A percentile compares a stretch with the other conserved stretches of the same genome.
Conservation (phyloP, 768 basidiomycete genomes). For the Xerocomellus amylosporus region DNA sequence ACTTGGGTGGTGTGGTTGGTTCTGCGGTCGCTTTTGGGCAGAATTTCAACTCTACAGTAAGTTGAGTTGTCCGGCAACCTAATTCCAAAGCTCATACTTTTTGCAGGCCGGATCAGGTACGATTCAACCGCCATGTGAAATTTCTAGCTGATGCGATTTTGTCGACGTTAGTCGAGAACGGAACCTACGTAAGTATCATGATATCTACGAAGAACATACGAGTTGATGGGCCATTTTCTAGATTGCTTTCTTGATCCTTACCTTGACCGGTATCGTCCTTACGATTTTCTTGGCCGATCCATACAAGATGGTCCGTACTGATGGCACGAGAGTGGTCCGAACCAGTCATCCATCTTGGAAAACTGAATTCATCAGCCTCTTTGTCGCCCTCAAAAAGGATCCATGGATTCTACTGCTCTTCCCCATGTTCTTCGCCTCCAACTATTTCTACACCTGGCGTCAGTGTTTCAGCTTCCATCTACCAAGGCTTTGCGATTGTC, state of each 20-base stretch:
- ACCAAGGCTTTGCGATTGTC: not conserved
- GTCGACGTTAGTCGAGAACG: slow-evolving; percentile 53
- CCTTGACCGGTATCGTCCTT: slow-evolving; percentile 60
- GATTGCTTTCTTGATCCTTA: slow-evolving; percentile 75
- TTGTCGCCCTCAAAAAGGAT: slow-evolving; percentile 63
- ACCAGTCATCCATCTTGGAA: slow-evolving; percentile 73
- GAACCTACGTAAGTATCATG: slow-evolving; percentile 71
- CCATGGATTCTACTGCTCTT: slow-evolving; percentile 73
- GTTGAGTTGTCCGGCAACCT: slow-evolving; percentile 11
- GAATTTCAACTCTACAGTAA: slow-evolving; percentile 61
- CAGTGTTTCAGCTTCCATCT: slow-evolving; percentile 23
- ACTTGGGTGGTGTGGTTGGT: slow-evolving; percentile 76
- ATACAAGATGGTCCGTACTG: slow-evolving; percentile 67
- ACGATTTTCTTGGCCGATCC: slow-evolving; percentile 71
- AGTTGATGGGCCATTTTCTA: slow-evolving; percentile 27
- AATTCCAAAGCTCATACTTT: not conserved
- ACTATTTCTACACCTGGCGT: slow-evolving; percentile 89
- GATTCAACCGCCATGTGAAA: not conserved
- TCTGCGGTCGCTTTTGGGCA: slow-evolving; percentile 70
- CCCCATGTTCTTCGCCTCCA: slow-evolving; percentile 82
- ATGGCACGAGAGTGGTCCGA: slow-evolving; percentile 62
- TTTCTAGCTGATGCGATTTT: not conserved
- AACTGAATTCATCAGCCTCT: slow-evolving; percentile 66
- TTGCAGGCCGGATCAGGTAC: slow-evolving; percentile 31
- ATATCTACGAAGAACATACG: not conserved